Percentiles rank a stretch among this genome's conserved stretches.
phyloP scores from a whole-genome alignment of 1,139 yeast genomes.

The Yamadazyma atlantica region DNA sequence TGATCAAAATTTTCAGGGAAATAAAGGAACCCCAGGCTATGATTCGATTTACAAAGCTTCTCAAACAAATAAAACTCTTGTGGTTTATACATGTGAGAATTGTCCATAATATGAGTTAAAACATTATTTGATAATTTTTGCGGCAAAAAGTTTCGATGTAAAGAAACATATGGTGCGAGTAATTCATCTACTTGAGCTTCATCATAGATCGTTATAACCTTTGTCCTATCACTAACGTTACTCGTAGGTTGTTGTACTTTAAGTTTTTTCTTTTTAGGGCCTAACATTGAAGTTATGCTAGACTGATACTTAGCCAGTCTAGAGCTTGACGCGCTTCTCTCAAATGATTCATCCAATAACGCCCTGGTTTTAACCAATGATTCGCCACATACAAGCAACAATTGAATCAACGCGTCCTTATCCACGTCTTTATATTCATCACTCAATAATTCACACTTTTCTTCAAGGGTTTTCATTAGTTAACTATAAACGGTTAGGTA shows the following conservation, averaged over 20 bases:
- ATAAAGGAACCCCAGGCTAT: conserved; percentile 40
- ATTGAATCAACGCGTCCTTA: conserved; percentile 28
- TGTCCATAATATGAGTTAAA: conserved; percentile 38
- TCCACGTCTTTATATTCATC: conserved; percentile 20
- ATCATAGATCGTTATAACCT: conserved; percentile 14
- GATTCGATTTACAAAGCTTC: conserved; percentile 55
- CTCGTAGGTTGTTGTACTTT: neutral
- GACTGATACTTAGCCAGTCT: conserved; percentile 19
- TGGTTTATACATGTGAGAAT: conserved; percentile 35
- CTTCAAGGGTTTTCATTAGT: conserved; percentile 9
- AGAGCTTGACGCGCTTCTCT: conserved; percentile 9
- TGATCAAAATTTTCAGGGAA: conserved; percentile 28
- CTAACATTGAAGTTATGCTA: conserved; percentile 18
- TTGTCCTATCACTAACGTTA: conserved; percentile 17
- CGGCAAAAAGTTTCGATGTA: conserved; percentile 54
- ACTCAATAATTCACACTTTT: conserved; percentile 14
- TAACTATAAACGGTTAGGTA: too few relatives aligned
- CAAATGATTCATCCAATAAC: conserved; percentile 24
- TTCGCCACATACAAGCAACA: conserved; percentile 40
- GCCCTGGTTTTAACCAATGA: conserved; percentile 28
- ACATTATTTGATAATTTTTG: conserved; percentile 44
- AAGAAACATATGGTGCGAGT: conserved; percentile 45
- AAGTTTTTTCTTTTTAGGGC: conserved; percentile 1
- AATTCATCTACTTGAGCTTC: conserved; percentile 42
- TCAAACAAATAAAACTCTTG: conserved; percentile 60